phyloP scores from a whole-genome alignment of 169 alveolate species.

The Cryptosporidium canis region DNA sequence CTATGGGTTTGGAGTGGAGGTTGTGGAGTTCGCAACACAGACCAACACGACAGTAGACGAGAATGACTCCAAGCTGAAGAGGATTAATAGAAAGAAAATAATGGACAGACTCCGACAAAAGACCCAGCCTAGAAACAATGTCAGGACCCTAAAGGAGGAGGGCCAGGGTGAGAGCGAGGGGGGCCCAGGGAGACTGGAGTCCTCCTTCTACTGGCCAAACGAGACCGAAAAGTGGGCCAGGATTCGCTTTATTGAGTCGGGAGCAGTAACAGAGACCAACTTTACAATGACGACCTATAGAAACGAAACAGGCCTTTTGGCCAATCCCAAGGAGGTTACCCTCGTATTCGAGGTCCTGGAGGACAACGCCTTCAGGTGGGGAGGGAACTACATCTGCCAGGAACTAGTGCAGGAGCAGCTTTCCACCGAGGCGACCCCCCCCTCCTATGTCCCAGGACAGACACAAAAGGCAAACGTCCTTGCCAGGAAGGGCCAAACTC shows the following conservation, averaged over 20 bases:
- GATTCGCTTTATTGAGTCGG: slow-evolving; percentile 50
- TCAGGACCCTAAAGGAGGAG: slow-evolving; percentile 29
- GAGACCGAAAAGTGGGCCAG: slow-evolving; percentile 64
- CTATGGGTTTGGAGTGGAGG: slow-evolving; percentile 56
- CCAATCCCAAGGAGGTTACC: slow-evolving; percentile 26
- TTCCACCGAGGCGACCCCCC: slow-evolving; percentile 14
- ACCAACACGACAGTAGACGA: slow-evolving; percentile 30
- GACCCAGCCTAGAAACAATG: slow-evolving; percentile 6
- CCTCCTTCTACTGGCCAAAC: slow-evolving; percentile 56
- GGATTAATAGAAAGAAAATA: slow-evolving; percentile 39
- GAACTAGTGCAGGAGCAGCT: slow-evolving; percentile 55
- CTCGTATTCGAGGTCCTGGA: slow-evolving; percentile 59
- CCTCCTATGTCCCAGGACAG: slow-evolving; percentile 20
- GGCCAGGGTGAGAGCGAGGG: not conserved
- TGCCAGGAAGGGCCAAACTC: slow-evolving; percentile 52
- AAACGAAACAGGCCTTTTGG: not conserved
- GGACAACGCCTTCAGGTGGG: slow-evolving; percentile 51
- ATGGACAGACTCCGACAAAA: slow-evolving; percentile 43
- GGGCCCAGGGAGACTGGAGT: not conserved
- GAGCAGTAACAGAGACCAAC: slow-evolving; percentile 19
- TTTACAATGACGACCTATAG: slow-evolving; percentile 44
- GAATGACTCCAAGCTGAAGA: slow-evolving; percentile 3
- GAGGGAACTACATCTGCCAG: slow-evolving; percentile 52
- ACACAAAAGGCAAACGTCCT: slow-evolving; percentile 6
- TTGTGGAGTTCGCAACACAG: slow-evolving; percentile 10